Percentiles rank a stretch among this genome's conserved stretches.
phyloP scores from a whole-genome alignment of 2,329 filamentous ascomycete genomes.

The Lasiodiplodia theobromae region DNA sequence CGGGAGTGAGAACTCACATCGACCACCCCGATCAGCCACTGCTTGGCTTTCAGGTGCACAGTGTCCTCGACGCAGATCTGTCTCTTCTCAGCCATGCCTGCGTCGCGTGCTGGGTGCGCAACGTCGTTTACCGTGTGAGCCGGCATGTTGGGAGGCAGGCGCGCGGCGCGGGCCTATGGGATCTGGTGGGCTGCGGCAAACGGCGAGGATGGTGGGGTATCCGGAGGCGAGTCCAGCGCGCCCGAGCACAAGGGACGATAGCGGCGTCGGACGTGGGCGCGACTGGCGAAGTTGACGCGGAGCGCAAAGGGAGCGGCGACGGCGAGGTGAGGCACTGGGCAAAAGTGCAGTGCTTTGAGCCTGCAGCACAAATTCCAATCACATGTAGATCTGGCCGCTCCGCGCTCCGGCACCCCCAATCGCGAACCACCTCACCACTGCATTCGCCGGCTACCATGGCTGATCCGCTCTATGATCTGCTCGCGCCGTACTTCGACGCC shows the following conservation, averaged over 20 bases:
- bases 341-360: background rate
- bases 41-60: conserved; percentile 49
- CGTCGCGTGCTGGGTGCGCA: background rate
- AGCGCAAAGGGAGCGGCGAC: background rate
- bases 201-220: conserved; percentile 6
- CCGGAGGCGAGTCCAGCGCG: conserved; percentile 10
- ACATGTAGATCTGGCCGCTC: conserved; percentile 25
- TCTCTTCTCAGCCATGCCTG: conserved; percentile 19
- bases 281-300: background rate
- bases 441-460: conserved; percentile 36
- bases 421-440: conserved; percentile 7
- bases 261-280: conserved; percentile 12
- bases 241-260: conserved; percentile 20
- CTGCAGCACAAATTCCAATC: conserved; percentile 24
- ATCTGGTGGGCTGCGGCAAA: conserved; percentile 8
- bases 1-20: conserved; percentile 41
- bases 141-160: conserved; percentile 10
- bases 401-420: conserved; percentile 16
- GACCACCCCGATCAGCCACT: conserved; percentile 52
- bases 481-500: conserved; percentile 66
- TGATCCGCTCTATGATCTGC: conserved; percentile 77
- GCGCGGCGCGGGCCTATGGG: background rate
- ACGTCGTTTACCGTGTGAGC: conserved; percentile 17
- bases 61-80: conserved; percentile 52
- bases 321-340: background rate